phyloP scores from a whole-genome alignment of 1,284 basidiomycete genomes.

The Wallemia ichthyophaga region DNA sequence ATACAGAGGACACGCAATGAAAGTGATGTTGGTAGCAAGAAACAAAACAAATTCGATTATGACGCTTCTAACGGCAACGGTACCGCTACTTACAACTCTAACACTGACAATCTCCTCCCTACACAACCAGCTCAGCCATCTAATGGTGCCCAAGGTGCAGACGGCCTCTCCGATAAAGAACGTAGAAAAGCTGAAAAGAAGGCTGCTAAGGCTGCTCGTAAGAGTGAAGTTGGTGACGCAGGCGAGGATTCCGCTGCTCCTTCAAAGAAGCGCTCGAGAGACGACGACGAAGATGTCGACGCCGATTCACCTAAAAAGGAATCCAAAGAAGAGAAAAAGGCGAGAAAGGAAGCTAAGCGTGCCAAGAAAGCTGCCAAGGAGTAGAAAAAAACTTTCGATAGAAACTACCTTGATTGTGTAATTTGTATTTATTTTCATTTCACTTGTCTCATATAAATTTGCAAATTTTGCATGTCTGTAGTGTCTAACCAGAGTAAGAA shows the following conservation, averaged over 20 bases:
- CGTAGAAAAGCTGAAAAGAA: conserved; percentile 31
- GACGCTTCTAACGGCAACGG: conserved; percentile 39
- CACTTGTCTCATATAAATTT: too few relatives aligned
- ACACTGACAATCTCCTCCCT: conserved; percentile 37
- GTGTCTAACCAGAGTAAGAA: too few relatives aligned
- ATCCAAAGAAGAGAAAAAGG: conserved; percentile 1
- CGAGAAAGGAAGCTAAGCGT: background rate
- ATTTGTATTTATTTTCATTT: too few relatives aligned
- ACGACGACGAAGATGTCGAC: conserved; percentile 1
- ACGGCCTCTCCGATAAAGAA: conserved; percentile 15
- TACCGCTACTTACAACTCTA: conserved; percentile 47
- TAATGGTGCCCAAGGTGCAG: conserved; percentile 10
- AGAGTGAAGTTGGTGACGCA: background rate
- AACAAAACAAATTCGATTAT: conserved; percentile 33
- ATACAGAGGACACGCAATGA: conserved; percentile 29
- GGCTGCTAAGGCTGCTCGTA: conserved; percentile 19
- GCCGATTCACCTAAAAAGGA: background rate
- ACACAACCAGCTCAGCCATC: conserved; percentile 47
- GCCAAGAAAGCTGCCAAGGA: conserved; percentile 1
- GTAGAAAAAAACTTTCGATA: too few relatives aligned
- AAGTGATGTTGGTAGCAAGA: conserved; percentile 27
- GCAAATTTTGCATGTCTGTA: too few relatives aligned
- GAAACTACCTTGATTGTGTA: too few relatives aligned
- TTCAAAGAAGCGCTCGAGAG: conserved; percentile 2
- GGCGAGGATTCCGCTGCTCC: background rate